These are phyloP conservation scores for Cyberlindnera meyerae DNA, from an alignment of 805 yeast genomes.

Conservation along the genomic window DNA sequence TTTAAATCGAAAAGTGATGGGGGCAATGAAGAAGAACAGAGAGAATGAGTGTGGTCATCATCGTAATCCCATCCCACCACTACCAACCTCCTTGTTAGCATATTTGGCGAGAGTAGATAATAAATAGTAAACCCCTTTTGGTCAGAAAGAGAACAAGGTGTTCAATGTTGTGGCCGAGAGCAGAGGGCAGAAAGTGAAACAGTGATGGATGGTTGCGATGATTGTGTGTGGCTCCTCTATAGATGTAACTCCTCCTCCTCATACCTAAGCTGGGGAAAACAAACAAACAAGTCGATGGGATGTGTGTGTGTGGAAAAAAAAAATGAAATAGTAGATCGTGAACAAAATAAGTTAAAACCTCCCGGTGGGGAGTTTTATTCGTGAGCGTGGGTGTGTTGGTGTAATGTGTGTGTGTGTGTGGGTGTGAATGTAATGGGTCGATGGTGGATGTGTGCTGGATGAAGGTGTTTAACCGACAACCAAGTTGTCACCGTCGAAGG, in stretches of 20 bases:
- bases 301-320: no score
- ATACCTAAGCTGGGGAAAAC: no score
- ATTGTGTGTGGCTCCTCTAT: not conserved
- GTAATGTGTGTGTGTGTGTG: slow-evolving; percentile 3
- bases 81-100: no score
- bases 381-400: slow-evolving; percentile 2
- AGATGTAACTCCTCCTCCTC: not conserved
- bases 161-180: no score
- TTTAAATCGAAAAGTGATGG: no score
- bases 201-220: not conserved
- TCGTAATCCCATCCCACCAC: no score
- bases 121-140: slow-evolving; percentile 12
- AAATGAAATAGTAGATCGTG: no score
- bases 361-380: no score
- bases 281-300: no score
- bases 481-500: slow-evolving; percentile 77
- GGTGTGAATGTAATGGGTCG: slow-evolving; percentile 5
- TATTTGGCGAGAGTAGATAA: slow-evolving; percentile 6
- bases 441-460: not conserved
- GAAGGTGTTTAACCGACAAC: slow-evolving; percentile 65
- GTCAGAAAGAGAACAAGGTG: slow-evolving; percentile 8
- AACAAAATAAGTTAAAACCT: no score
- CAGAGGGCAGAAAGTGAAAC: no score
- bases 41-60: not conserved
- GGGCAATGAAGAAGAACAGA: slow-evolving; percentile 2